A percentile compares a stretch with the other conserved stretches of the same genome.
Evolutionary conservation across 495 filamentous ascomycete species (phyloP).

Genomic region (Hypomontagnella monticulosa): DNA sequence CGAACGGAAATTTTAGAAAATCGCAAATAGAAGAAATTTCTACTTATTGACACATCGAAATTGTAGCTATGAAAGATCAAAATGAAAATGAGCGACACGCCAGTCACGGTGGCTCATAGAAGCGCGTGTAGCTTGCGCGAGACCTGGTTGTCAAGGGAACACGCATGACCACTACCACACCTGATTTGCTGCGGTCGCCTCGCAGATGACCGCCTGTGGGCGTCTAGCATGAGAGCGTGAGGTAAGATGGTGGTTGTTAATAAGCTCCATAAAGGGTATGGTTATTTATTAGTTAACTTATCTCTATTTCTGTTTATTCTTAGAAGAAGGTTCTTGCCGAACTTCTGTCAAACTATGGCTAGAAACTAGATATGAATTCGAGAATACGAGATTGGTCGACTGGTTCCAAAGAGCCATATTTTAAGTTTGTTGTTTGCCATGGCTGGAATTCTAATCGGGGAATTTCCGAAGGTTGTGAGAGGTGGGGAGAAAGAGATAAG

Average conservation of each 20-base stretch:
- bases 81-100: background rate
- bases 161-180: constrained; percentile 28
- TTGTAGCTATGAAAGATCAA: no score
- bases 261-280: no score
- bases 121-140: constrained; percentile 10
- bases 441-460: background rate
- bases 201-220: constrained; percentile 19
- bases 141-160: constrained; percentile 35
- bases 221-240: constrained; percentile 9
- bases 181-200: constrained; percentile 27
- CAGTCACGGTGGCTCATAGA: constrained; percentile 1
- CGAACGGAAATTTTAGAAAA: no score
- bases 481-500: background rate
- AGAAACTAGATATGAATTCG: constrained; percentile 1
- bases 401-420: background rate
- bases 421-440: constrained; percentile 12
- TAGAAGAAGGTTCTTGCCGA: constrained; percentile 3
- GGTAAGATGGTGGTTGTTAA: background rate
- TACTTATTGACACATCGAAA: no score
- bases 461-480: no score
- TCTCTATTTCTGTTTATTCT: background rate
- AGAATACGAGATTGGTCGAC: constrained; percentile 1
- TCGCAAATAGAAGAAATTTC: background rate
- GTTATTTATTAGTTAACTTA: no score
- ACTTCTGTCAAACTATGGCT: background rate